These are phyloP conservation scores for Biancaea sappan DNA, from an alignment of 306 rosid genomes.

Conservation along the genomic window DNA sequence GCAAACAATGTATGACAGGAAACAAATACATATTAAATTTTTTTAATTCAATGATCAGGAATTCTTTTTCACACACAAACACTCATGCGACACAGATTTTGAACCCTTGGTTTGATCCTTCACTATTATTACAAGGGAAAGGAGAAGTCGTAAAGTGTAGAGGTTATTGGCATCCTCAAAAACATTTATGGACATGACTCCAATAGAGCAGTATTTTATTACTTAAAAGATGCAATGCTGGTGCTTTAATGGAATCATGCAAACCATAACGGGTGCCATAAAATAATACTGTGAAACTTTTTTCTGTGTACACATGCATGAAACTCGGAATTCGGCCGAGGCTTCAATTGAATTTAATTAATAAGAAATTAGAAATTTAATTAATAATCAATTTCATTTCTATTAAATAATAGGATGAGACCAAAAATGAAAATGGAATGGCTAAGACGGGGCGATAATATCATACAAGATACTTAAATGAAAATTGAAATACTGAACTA, in stretches of 20 bases:
- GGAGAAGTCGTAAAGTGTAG: not conserved
- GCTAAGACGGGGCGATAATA: not conserved
- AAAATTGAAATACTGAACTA: not conserved
- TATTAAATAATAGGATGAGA: no score
- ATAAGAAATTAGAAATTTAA: no score
- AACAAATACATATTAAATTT: not conserved
- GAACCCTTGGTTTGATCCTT: not conserved
- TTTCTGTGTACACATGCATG: not conserved
- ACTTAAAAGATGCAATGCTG: not conserved
- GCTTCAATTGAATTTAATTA: no score
- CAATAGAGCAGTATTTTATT: not conserved
- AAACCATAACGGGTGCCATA: not conserved
- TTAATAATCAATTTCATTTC: no score
- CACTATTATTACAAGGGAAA: not conserved
- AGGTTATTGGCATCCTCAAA: not conserved
- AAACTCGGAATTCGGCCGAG: no score
- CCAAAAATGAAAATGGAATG: no score
- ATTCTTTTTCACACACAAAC: not conserved
- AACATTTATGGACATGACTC: not conserved
- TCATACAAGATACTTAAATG: not conserved
- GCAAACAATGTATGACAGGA: not conserved
- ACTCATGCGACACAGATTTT: not conserved
- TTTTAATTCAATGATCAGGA: not conserved
- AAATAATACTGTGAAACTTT: not conserved
- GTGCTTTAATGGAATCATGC: not conserved